Evolutionary conservation across 2,329 filamentous ascomycete genomes (phyloP).

Genomic region (Diplodia seriata): DNA sequence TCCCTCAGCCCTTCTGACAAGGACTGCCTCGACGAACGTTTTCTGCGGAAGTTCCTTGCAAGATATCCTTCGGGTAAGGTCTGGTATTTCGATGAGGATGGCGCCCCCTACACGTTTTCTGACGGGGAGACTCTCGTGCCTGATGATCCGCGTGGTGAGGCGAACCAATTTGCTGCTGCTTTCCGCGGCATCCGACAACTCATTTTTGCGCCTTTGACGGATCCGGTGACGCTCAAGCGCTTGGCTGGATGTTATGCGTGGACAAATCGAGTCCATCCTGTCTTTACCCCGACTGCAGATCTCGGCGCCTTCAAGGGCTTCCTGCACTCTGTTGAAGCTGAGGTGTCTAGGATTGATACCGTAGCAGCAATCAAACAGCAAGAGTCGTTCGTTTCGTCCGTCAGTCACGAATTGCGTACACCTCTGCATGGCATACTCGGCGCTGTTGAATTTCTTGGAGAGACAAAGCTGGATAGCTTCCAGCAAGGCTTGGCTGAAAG

Average conservation of each 20-base stretch:
- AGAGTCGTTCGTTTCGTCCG: conserved; percentile 49
- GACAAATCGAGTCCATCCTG: conserved; percentile 32
- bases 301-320: conserved; percentile 34
- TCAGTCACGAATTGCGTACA: conserved; percentile 46
- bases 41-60: conserved; percentile 36
- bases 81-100: conserved; percentile 33
- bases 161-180: conserved; percentile 21
- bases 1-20: conserved; percentile 29
- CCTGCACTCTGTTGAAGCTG: conserved; percentile 33
- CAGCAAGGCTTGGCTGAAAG: conserved; percentile 34
- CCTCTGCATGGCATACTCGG: conserved; percentile 31
- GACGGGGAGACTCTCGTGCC: conserved; percentile 32
- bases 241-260: conserved; percentile 37
- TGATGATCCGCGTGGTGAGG: conserved; percentile 33
- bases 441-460: conserved; percentile 35
- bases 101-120: conserved; percentile 21
- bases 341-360: conserved; percentile 32
- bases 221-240: conserved; percentile 36
- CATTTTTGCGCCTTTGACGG: conserved; percentile 36
- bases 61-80: conserved; percentile 34
- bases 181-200: conserved; percentile 35
- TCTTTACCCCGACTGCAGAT: conserved; percentile 35
- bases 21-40: conserved; percentile 34
- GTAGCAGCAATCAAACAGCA: conserved; percentile 31
- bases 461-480: conserved; percentile 33